Conservation (phyloP, 1,284 basidiomycete species). For the Puccinia horiana region DNA sequence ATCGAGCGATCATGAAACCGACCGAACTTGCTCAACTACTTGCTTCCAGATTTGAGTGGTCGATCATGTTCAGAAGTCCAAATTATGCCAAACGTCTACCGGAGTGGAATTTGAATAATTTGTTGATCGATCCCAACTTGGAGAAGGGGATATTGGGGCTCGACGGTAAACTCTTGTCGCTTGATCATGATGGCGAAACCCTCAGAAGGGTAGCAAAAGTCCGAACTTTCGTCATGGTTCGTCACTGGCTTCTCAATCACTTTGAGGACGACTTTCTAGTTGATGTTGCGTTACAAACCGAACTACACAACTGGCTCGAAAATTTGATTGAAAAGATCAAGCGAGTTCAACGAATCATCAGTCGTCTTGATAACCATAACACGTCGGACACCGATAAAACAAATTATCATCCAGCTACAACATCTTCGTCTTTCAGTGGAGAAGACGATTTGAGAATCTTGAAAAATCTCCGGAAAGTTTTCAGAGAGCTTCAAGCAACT, state of each 20-base stretch:
- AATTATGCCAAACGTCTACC: constrained; percentile 18
- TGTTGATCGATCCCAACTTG: constrained; percentile 58
- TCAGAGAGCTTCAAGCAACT: constrained; percentile 68
- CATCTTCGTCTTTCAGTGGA: constrained; percentile 61
- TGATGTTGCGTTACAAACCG: constrained; percentile 71
- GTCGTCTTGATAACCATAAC: background rate
- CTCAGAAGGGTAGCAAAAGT: constrained; percentile 75
- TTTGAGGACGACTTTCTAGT: constrained; percentile 80
- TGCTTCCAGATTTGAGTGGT: constrained; percentile 82
- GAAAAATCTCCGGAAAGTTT: constrained; percentile 74
- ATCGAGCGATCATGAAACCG: constrained; percentile 74
- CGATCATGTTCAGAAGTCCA: constrained; percentile 63
- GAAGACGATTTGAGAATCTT: constrained; percentile 63
- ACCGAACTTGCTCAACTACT: constrained; percentile 75
- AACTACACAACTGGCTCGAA: constrained; percentile 77
- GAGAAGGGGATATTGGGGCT: constrained; percentile 51
- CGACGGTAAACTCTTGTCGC: constrained; percentile 2
- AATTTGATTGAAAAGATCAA: constrained; percentile 70
- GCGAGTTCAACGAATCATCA: constrained; percentile 65
- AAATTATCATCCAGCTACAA: background rate
- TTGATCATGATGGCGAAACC: constrained; percentile 64
- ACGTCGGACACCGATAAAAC: background rate
- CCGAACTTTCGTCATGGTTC: constrained; percentile 78
- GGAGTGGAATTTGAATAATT: constrained; percentile 14
- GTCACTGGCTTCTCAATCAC: constrained; percentile 82